phyloP scores from a whole-genome alignment of 2,329 filamentous ascomycete genomes.

The Cercospora sp. region DNA sequence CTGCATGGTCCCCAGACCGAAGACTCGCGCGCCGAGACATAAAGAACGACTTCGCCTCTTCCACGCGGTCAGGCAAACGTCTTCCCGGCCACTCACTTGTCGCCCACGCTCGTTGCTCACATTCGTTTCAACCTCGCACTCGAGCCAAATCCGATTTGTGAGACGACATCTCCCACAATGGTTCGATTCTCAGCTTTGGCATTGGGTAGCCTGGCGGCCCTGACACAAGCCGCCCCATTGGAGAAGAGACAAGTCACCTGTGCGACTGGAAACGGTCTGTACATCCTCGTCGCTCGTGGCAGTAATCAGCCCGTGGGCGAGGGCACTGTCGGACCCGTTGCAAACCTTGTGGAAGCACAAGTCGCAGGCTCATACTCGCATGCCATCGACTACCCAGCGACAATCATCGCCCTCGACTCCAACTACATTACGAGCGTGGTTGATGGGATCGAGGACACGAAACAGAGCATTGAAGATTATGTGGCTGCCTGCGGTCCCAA shows the following conservation, averaged over 20 bases:
- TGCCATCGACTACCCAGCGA: slow-evolving; percentile 35
- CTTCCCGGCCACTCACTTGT: neutral
- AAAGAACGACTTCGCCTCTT: neutral
- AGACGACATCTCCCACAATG: neutral
- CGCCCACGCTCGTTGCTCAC: neutral
- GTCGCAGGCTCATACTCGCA: slow-evolving; percentile 40
- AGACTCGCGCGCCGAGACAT: neutral
- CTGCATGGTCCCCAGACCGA: neutral
- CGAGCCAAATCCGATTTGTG: neutral
- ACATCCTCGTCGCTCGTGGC: slow-evolving; percentile 43
- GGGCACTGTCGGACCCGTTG: slow-evolving; percentile 39
- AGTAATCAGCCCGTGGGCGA: slow-evolving; percentile 34
- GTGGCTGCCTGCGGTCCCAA: slow-evolving; percentile 31
- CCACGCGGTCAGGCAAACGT: neutral
- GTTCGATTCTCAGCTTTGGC: neutral
- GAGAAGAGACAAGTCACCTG: slow-evolving; percentile 27
- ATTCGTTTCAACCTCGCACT: neutral
- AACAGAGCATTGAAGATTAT: slow-evolving; percentile 35
- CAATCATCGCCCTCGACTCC: slow-evolving; percentile 26
- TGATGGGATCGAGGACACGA: slow-evolving; percentile 38
- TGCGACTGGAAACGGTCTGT: slow-evolving; percentile 23
- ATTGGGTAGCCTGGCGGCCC: slow-evolving; percentile 5
- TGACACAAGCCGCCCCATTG: slow-evolving; percentile 23
- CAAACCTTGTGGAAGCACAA: slow-evolving; percentile 33
- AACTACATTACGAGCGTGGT: slow-evolving; percentile 32